Conservation (phyloP, 1,284 basidiomycete species). For the Cryptococcus jaspeensis region DNA sequence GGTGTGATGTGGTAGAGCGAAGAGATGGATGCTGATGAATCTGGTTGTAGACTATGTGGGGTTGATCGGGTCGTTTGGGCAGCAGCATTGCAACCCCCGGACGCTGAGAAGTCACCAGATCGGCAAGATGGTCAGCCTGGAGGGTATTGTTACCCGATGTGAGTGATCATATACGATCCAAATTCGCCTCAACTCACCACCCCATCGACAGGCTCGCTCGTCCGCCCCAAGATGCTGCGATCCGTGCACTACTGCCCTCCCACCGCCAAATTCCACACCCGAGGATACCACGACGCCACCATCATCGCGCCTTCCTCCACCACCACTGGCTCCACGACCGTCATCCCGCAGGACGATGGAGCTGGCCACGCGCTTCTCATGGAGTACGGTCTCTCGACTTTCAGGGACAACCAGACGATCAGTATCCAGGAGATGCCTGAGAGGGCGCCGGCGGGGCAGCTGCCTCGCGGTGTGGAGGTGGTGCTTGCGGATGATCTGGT, state of each 20-base stretch:
- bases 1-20: not conserved
- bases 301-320: slow-evolving; percentile 66
- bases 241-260: slow-evolving; percentile 93
- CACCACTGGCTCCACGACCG: slow-evolving; percentile 66
- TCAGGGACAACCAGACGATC: slow-evolving; percentile 95
- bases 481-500: slow-evolving; percentile 96
- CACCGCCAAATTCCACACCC: slow-evolving; percentile 78
- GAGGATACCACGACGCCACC: slow-evolving; percentile 90
- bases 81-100: slow-evolving; percentile 95
- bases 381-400: slow-evolving; percentile 89
- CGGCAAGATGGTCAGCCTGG: slow-evolving; percentile 93
- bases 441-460: slow-evolving; percentile 92
- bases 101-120: slow-evolving; percentile 85
- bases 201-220: slow-evolving; percentile 66
- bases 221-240: slow-evolving; percentile 96
- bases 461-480: slow-evolving; percentile 93
- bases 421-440: slow-evolving; percentile 99
- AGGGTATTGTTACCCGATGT: slow-evolving; percentile 98
- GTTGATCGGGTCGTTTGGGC: slow-evolving; percentile 97
- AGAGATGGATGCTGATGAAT: not conserved
- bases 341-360: slow-evolving; percentile 90
- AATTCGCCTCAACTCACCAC: not conserved
- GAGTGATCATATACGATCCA: slow-evolving; percentile 16
- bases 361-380: slow-evolving; percentile 83
- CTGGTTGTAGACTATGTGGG: slow-evolving; percentile 65